phyloP scores from a whole-genome alignment of 768 basidiomycete genomes.

The Macrolepiota albuminosa region DNA sequence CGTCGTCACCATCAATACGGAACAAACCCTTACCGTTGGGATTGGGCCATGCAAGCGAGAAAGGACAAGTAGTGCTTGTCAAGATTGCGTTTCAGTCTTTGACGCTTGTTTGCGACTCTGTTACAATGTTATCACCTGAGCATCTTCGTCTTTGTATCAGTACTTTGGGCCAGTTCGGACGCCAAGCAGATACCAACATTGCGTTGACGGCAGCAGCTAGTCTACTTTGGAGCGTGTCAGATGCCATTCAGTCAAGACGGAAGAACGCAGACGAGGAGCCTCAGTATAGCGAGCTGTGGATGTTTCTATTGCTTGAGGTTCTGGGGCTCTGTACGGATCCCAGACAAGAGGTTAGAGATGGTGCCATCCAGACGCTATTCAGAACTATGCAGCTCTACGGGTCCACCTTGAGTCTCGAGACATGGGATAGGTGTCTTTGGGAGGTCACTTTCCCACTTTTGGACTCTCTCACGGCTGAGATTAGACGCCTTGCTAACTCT shows the following conservation, averaged over 20 bases:
- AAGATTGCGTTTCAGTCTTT: conserved; percentile 94
- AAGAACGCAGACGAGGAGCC: conserved; percentile 58
- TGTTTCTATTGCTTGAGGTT: conserved; percentile 82
- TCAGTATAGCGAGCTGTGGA: conserved; percentile 88
- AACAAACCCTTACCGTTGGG: conserved; percentile 39
- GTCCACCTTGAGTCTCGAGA: conserved; percentile 70
- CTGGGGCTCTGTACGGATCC: conserved; percentile 77
- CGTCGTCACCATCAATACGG: conserved; percentile 35
- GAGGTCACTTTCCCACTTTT: conserved; percentile 85
- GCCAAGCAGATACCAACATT: conserved; percentile 93
- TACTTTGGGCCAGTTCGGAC: conserved; percentile 88
- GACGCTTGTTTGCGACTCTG: conserved; percentile 90
- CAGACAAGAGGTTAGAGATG: conserved; percentile 85
- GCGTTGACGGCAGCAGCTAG: conserved; percentile 92
- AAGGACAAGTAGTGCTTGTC: conserved; percentile 68
- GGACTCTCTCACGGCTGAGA: conserved; percentile 58
- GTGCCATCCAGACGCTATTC: conserved; percentile 94
- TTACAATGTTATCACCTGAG: conserved; percentile 73
- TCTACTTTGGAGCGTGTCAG: conserved; percentile 92
- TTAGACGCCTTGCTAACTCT: conserved; percentile 34
- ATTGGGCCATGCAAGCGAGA: conserved; percentile 57
- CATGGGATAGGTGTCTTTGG: conserved; percentile 93
- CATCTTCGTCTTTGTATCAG: conserved; percentile 86
- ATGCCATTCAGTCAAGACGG: conserved; percentile 86
- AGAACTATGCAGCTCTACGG: conserved; percentile 93